Conservation (phyloP, 345 rosid species). For the Corymbia maculata region DNA sequence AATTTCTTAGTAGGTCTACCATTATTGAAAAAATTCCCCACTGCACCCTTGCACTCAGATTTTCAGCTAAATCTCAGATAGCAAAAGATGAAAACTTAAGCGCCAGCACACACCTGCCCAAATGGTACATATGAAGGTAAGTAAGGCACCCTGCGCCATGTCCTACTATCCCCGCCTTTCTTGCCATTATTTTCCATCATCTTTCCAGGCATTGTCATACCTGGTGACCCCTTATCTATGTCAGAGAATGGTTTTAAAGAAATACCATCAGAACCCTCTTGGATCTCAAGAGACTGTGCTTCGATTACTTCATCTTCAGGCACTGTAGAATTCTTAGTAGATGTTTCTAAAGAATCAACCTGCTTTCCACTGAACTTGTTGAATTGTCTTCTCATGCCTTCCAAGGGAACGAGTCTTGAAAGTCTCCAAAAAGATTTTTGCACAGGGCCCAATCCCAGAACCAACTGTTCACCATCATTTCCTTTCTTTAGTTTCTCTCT, state of each 20-base stretch:
- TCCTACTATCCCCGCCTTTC: conserved; percentile 30
- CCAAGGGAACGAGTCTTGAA: conserved; percentile 82
- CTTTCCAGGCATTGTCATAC: conserved; percentile 22
- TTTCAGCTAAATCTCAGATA: neutral
- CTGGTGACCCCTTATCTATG: conserved; percentile 14
- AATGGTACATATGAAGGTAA: conserved; percentile 94
- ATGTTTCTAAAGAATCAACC: conserved; percentile 29
- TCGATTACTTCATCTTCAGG: conserved; percentile 53
- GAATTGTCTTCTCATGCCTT: conserved; percentile 53
- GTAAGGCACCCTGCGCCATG: conserved; percentile 68
- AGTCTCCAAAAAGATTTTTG: conserved; percentile 94
- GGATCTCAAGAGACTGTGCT: conserved; percentile 88
- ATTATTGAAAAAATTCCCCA: neutral
- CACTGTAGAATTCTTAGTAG: conserved; percentile 29
- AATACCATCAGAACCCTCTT: conserved; percentile 90
- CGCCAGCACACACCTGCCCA: conserved; percentile 58
- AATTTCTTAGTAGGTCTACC: neutral
- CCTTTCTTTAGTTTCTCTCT: conserved; percentile 39
- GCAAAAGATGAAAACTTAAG: neutral
- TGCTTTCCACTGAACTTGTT: conserved; percentile 50
- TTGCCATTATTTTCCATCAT: conserved; percentile 26
- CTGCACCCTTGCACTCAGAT: neutral
- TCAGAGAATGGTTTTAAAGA: conserved; percentile 76
- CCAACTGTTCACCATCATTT: conserved; percentile 60
- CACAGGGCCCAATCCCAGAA: conserved; percentile 90